Base-by-base conservation (phyloP, 306 rosid species). In the Prosopis cineraria region DNA sequence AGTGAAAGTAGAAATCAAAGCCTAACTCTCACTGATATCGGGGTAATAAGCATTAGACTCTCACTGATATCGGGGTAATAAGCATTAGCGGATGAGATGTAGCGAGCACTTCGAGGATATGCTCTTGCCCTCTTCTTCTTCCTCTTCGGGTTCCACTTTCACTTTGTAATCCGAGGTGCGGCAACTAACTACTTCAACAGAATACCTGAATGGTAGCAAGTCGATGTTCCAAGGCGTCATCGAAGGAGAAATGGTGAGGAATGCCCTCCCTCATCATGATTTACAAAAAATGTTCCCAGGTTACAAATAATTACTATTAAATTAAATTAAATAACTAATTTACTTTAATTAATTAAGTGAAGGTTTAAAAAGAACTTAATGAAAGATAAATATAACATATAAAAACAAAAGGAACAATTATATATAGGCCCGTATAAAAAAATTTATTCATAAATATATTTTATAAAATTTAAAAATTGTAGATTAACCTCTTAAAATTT, bases 1-100 rank as follows among this genome's bases (percentile, higher is more conserved):
- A 44, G 48, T 10, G 75, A 62, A 78, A 82, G 48, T 64, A 74
- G 22, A 68, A 79, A 78, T 55, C 69, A n/a, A 29, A 64, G 34
- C 14, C 22, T 64, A 25, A 24, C 16, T 64, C 27, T 39, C 59
- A 52, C 33, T 70, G 52, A 63, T 64, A 30, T 73, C 25, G 6
- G 56, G 56, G 47, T 45, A 56, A 41, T 31, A 7, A 29, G 50
- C n/a, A n/a, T n/a, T n/a, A n/a, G n/a, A 24, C 16, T 64, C 27
- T 39, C 59, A 52, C 33, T 70, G 52, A 63, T 64, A 30, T 73
- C 25, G 6, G 56, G n/a, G 47, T 45, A 56, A 41, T 31, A 7
- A 29, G 50, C n/a, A n/a, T n/a, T n/a, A n/a, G n/a, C 11, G 22
- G 58, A 47, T 76, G 6, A 22, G 33, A 16, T 66, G 10, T 20